These are phyloP conservation scores for Musa schizocarpa DNA, from an alignment of 176 grass and related monocot species.

Conservation along the genomic window DNA sequence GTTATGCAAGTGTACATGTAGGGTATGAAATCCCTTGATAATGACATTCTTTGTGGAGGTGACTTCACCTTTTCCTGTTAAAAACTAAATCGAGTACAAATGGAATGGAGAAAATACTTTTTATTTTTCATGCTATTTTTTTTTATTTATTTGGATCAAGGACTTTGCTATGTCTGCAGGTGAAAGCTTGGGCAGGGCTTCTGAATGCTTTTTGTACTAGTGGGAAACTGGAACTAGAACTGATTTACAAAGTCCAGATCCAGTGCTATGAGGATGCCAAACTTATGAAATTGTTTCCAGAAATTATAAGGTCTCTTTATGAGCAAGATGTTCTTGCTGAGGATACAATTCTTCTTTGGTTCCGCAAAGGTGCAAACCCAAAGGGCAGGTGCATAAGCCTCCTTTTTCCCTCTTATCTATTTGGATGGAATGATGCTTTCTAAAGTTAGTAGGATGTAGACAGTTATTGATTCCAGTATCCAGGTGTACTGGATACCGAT, in stretches of 20 bases:
- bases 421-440: no score
- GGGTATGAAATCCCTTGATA: no score
- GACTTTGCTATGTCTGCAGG: slow-evolving; percentile 29
- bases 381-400: slow-evolving; percentile 60
- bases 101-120: background rate
- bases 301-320: slow-evolving; percentile 86
- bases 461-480: no score
- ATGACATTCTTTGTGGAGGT: no score
- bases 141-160: background rate
- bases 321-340: slow-evolving; percentile 91
- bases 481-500: no score
- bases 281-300: slow-evolving; percentile 90
- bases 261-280: slow-evolving; percentile 92
- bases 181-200: slow-evolving; percentile 76
- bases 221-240: slow-evolving; percentile 84
- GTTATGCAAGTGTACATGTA: no score
- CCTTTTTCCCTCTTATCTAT: background rate
- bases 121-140: slow-evolving; percentile 1
- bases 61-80: no score
- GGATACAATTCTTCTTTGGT: slow-evolving; percentile 93
- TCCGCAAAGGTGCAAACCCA: slow-evolving; percentile 81
- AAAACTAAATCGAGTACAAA: background rate
- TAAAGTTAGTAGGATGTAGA: no score
- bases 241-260: slow-evolving; percentile 89
- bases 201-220: slow-evolving; percentile 82